Evolutionary conservation across 306 rosid genomes (phyloP).

Genomic region (Casuarina equisetifolia): DNA sequence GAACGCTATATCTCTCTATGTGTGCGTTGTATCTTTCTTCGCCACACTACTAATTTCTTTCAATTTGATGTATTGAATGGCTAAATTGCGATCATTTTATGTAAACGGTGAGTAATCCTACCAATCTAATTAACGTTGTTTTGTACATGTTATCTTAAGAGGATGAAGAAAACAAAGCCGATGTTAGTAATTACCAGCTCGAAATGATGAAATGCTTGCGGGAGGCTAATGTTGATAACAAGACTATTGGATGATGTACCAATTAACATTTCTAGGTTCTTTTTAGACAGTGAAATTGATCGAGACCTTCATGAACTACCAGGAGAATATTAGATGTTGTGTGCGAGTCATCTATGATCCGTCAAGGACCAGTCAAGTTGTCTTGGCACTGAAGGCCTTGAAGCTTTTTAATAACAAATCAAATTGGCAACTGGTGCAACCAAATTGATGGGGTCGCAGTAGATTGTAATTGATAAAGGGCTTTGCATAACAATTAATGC

Average conservation of each 20-base stretch:
- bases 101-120: too few species aligned
- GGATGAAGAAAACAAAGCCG: too few species aligned
- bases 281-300: constrained; percentile 50
- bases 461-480: too few species aligned
- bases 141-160: too few species aligned
- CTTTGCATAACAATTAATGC: too few species aligned
- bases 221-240: constrained; percentile 97
- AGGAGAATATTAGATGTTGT: constrained; percentile 94
- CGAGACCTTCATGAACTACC: constrained; percentile 95
- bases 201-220: constrained; percentile 99
- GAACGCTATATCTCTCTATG: too few species aligned
- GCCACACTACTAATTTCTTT: too few species aligned
- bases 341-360: constrained; percentile 95
- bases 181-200: constrained; percentile 57
- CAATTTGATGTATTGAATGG: too few species aligned
- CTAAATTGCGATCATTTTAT: too few species aligned
- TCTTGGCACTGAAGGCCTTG: constrained; percentile 87
- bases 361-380: constrained; percentile 86
- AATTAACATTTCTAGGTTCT: too few species aligned
- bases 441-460: constrained; percentile 72
- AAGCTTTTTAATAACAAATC: constrained; percentile 95
- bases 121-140: too few species aligned
- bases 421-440: constrained; percentile 89
- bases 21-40: too few species aligned
- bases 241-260: constrained; percentile 75